phyloP scores from a whole-genome alignment of 345 rosid species.

The Eucalyptus curtisii region DNA sequence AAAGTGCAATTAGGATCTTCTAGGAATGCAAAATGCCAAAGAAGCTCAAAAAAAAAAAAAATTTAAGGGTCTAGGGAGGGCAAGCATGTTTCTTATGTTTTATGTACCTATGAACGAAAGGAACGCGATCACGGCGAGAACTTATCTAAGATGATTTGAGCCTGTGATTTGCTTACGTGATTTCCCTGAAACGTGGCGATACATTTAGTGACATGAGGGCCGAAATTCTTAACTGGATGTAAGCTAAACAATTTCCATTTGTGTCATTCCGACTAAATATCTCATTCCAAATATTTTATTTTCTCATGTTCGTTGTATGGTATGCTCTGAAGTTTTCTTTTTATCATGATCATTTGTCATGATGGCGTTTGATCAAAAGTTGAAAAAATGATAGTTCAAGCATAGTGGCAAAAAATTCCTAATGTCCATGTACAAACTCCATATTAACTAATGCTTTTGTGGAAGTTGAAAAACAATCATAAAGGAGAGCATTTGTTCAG shows the following conservation, averaged over 20 bases:
- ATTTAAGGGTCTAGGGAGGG: background rate
- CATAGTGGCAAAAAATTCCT: background rate
- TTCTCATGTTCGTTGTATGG: background rate
- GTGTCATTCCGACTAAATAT: background rate
- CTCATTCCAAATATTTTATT: background rate
- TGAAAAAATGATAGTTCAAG: background rate
- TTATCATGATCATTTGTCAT: background rate
- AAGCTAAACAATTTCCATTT: background rate
- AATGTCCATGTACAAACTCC: background rate
- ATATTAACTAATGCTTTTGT: background rate
- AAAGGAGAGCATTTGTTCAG: background rate
- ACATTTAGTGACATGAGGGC: background rate
- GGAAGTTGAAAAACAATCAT: background rate
- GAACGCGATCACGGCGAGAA: background rate
- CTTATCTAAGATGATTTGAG: background rate
- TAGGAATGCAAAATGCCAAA: background rate
- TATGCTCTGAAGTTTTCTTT: background rate
- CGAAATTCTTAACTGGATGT: background rate
- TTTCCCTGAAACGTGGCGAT: background rate
- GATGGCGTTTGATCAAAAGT: background rate
- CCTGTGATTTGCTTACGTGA: background rate
- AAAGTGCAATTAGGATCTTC: background rate
- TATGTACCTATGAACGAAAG: background rate
- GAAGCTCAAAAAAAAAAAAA: background rate
- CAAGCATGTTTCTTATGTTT: background rate